These are phyloP conservation scores for Rhizoclosmatium sp. DNA, from an alignment of 192 early-diverging fungal species.

Conservation along the genomic window DNA sequence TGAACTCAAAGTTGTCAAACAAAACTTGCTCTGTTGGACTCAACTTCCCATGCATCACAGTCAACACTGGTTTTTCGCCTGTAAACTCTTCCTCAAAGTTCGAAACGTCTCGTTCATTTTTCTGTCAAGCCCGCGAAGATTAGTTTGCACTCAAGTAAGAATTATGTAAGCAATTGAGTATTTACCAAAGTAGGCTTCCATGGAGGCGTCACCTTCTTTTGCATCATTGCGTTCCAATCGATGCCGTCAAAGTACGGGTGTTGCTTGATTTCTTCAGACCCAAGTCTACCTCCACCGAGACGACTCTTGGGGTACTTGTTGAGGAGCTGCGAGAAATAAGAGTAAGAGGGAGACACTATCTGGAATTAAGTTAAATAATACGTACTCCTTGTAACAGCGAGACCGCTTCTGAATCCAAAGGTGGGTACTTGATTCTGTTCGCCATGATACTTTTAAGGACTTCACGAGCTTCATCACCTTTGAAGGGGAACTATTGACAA, in stretches of 20 bases:
- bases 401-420: too few species aligned
- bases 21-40: constrained; percentile 81
- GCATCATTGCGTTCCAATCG: constrained; percentile 93
- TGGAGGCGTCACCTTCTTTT: constrained; percentile 84
- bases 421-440: too few species aligned
- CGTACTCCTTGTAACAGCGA: too few species aligned
- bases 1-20: constrained; percentile 91
- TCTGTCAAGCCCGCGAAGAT: constrained; percentile 35
- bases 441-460: neutral
- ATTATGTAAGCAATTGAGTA: neutral
- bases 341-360: neutral
- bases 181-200: constrained; percentile 88
- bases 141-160: neutral
- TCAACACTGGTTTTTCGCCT: constrained; percentile 85
- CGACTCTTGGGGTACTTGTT: constrained; percentile 86
- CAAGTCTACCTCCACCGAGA: constrained; percentile 82
- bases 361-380: neutral
- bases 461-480: neutral
- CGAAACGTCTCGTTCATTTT: constrained; percentile 79
- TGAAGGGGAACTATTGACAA: neutral
- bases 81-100: constrained; percentile 98
- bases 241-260: constrained; percentile 95
- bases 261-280: constrained; percentile 92
- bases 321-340: constrained; percentile 65
- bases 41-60: constrained; percentile 85